Base-by-base conservation (phyloP, 768 basidiomycete genomes). In the Pisolithus orientalis region DNA sequence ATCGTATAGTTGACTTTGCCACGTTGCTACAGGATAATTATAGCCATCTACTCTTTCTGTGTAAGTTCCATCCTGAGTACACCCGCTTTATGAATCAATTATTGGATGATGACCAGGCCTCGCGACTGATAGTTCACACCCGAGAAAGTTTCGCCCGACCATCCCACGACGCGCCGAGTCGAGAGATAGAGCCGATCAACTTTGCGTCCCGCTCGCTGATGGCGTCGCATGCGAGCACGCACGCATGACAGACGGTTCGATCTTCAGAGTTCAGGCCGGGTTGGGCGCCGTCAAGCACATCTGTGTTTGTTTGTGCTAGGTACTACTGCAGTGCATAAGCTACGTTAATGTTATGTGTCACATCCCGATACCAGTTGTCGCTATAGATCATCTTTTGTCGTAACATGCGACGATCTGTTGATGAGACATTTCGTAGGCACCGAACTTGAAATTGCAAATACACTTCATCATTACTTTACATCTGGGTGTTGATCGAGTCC, bases 401-500 rank as follows among this genome's bases (percentile, higher is more conserved):
- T 3, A 29, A 21, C 21, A 21, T 21, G 21, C 21, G 21, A 21
- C 21, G 85, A 94, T 54, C 72, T 92, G 13, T 58, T 95, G 42
- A 83, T 94, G 77, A 81, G 84, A 42, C 96, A 92, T 65, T 94
- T 94, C 60, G 85, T 95, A 53, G 83, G 84, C 29, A 81, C 84
- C 29, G 94, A 98, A 67, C 71, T 95, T 3, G 94, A 94, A 13
- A 84, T 90, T 47, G 87, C 90, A 6, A 87, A 94, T 65, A 80
- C 90, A 51, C 75, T 96, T 43, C 87, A 85, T 58, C 77, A 89
- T 27, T 82, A 90, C 64, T 90, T 90, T 59, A 85, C 87, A 21
- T 21, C 61, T 94, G 90, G 92, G 75, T 81, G 38, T 80, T 21
- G 21, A 21, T 21, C 87, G 10, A 96, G 96, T 63, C 84, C 89